Conservation (phyloP, 1,284 basidiomycete genomes). For the Cerioporus squamosus region DNA sequence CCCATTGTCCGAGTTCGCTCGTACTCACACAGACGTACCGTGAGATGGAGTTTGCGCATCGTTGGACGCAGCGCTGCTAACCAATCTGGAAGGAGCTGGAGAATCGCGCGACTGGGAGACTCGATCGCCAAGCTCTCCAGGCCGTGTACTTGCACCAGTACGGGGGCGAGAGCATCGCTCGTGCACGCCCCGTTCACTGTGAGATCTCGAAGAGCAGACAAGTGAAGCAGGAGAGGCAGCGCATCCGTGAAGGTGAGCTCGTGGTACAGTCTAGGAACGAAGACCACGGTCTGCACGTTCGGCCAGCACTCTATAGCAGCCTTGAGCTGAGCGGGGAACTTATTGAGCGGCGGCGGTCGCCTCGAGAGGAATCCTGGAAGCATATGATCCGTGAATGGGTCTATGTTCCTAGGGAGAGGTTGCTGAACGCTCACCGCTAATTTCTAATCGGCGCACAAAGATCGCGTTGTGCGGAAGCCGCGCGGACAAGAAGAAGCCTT, state of each 20-base stretch:
- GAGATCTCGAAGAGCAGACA: conserved; percentile 38
- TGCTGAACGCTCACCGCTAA: conserved; percentile 41
- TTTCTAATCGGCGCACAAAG: conserved; percentile 45
- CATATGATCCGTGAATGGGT: background rate
- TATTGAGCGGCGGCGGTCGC: conserved; percentile 39
- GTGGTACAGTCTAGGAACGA: conserved; percentile 44
- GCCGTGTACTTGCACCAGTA: conserved; percentile 37
- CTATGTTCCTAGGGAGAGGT: background rate
- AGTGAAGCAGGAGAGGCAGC: conserved; percentile 32
- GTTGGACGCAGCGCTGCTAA: conserved; percentile 38
- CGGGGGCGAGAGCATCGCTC: conserved; percentile 37
- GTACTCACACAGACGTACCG: conserved; percentile 32
- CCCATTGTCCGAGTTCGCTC: background rate
- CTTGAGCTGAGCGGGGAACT: conserved; percentile 36
- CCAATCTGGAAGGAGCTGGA: conserved; percentile 52
- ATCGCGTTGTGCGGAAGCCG: conserved; percentile 42
- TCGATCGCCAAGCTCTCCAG: conserved; percentile 44
- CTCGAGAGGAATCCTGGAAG: conserved; percentile 43
- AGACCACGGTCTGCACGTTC: conserved; percentile 42
- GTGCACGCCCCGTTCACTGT: conserved; percentile 46
- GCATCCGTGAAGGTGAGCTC: conserved; percentile 41
- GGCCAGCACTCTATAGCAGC: conserved; percentile 41
- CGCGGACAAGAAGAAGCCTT: conserved; percentile 43
- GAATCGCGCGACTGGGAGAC: conserved; percentile 47
- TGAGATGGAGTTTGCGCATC: conserved; percentile 44